Evolutionary conservation across 306 rosid genomes (phyloP).

Genomic region (Sesbania bispinosa): DNA sequence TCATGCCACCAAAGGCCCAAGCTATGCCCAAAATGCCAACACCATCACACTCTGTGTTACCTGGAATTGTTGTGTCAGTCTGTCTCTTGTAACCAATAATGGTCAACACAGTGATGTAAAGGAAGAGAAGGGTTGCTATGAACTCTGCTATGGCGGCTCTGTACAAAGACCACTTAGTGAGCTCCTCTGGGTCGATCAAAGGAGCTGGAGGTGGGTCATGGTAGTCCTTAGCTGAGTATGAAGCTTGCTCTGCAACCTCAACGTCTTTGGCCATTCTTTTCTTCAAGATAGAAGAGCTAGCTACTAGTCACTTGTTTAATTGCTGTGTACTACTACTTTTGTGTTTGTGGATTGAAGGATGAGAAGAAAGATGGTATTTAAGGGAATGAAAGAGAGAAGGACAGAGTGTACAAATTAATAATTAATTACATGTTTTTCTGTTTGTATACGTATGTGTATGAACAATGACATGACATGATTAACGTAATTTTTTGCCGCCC

Average conservation of each 20-base stretch:
- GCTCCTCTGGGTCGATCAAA: constrained; percentile 56
- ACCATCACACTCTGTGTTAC: constrained; percentile 52
- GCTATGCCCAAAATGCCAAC: constrained; percentile 91
- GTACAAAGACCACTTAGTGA: constrained; percentile 75
- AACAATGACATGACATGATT: constrained; percentile 27
- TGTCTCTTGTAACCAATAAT: constrained; percentile 72
- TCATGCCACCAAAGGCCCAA: constrained; percentile 99
- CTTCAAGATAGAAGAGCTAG: background rate
- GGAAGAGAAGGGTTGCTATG: constrained; percentile 88
- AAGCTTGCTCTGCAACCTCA: constrained; percentile 49
- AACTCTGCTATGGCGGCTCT: constrained; percentile 87
- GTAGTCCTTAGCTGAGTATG: constrained; percentile 63
- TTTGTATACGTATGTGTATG: background rate
- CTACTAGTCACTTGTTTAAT: background rate
- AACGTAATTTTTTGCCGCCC: constrained; percentile 55
- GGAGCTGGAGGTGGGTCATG: constrained; percentile 86
- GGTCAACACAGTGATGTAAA: constrained; percentile 80
- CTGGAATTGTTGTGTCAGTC: background rate
- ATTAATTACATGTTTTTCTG: background rate
- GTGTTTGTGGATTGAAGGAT: background rate
- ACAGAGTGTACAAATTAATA: background rate
- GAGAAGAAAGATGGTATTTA: constrained; percentile 50
- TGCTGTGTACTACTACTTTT: background rate
- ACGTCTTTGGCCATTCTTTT: constrained; percentile 68
- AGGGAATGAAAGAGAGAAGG: background rate